A percentile compares a stretch with the other conserved stretches of the same genome.
These are phyloP conservation scores for Nemania diffusa DNA, from an alignment of 2,329 filamentous ascomycete species.

Conservation along the genomic window DNA sequence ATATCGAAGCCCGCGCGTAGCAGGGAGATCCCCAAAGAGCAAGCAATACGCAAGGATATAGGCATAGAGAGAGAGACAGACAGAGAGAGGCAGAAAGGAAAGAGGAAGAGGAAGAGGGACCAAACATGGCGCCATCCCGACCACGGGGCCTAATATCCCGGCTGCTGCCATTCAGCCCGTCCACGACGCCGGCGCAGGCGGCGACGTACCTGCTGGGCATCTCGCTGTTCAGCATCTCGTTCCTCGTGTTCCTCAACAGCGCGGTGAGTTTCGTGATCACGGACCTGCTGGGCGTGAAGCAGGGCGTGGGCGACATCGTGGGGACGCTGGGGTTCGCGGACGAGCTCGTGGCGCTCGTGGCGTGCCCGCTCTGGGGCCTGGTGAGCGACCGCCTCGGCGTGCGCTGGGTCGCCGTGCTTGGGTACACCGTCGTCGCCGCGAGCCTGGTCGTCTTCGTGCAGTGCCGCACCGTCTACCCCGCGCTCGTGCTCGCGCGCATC, in stretches of 20 bases:
- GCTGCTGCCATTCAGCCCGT: slow-evolving; percentile 67
- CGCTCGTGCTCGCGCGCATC: slow-evolving; percentile 83
- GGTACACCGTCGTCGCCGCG: slow-evolving; percentile 83
- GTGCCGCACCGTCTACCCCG: slow-evolving; percentile 82
- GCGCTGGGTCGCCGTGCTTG: slow-evolving; percentile 75
- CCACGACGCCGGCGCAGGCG: slow-evolving; percentile 71
- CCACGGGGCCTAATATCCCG: slow-evolving; percentile 42
- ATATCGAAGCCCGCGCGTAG: background rate
- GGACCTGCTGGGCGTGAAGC: slow-evolving; percentile 79
- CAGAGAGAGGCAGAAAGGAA: background rate
- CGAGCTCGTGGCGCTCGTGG: slow-evolving; percentile 82
- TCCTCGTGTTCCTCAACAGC: slow-evolving; percentile 90
- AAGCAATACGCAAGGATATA: background rate
- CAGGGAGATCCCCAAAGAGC: background rate
- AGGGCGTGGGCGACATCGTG: slow-evolving; percentile 80
- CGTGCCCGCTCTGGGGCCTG: slow-evolving; percentile 83
- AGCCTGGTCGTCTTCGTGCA: slow-evolving; percentile 85
- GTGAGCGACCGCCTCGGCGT: slow-evolving; percentile 82
- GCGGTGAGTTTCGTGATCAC: slow-evolving; percentile 87
- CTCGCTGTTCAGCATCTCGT: slow-evolving; percentile 86
- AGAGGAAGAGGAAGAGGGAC: background rate
- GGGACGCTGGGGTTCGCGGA: slow-evolving; percentile 88
- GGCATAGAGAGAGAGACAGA: background rate
- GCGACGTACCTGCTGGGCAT: slow-evolving; percentile 82
- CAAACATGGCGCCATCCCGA: slow-evolving; percentile 30